phyloP scores from a whole-genome alignment of 2,329 filamentous ascomycete species.

The Polychaeton citri region DNA sequence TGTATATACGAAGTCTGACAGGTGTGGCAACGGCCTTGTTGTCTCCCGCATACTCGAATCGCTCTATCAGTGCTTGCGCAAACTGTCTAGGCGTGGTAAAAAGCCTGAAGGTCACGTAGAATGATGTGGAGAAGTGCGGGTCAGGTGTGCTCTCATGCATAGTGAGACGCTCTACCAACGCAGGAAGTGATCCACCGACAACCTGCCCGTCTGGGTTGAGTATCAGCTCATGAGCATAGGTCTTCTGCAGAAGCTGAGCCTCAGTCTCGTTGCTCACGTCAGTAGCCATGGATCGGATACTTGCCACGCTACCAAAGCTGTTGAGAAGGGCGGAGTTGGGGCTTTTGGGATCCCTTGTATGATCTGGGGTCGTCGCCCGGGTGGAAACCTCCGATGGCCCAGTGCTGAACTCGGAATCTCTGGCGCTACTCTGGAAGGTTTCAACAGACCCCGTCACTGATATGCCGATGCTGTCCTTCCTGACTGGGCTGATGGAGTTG shows the following conservation, averaged over 20 bases:
- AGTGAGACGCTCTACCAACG: slow-evolving; percentile 86
- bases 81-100: slow-evolving; percentile 75
- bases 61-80: slow-evolving; percentile 69
- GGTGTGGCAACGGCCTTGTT: slow-evolving; percentile 61
- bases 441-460: slow-evolving; percentile 67
- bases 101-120: slow-evolving; percentile 89
- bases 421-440: slow-evolving; percentile 58
- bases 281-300: slow-evolving; percentile 48
- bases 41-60: slow-evolving; percentile 83
- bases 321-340: slow-evolving; percentile 43
- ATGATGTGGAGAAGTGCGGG: slow-evolving; percentile 80
- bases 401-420: slow-evolving; percentile 63
- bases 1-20: slow-evolving; percentile 83
- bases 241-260: slow-evolving; percentile 75
- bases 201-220: slow-evolving; percentile 91
- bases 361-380: slow-evolving; percentile 74
- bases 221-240: slow-evolving; percentile 79
- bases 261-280: slow-evolving; percentile 73
- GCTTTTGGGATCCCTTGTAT: slow-evolving; percentile 30
- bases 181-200: slow-evolving; percentile 79
- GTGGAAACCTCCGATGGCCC: slow-evolving; percentile 72
- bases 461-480: slow-evolving; percentile 57
- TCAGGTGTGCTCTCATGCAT: slow-evolving; percentile 88
- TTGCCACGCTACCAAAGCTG: slow-evolving; percentile 52
- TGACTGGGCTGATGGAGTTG: slow-evolving; percentile 6